Evolutionary conservation across 2,329 filamentous ascomycete genomes (phyloP), one percentile per base, ranked within the genome.

Genomic region (Tolypocladium guangdongense): DNA sequence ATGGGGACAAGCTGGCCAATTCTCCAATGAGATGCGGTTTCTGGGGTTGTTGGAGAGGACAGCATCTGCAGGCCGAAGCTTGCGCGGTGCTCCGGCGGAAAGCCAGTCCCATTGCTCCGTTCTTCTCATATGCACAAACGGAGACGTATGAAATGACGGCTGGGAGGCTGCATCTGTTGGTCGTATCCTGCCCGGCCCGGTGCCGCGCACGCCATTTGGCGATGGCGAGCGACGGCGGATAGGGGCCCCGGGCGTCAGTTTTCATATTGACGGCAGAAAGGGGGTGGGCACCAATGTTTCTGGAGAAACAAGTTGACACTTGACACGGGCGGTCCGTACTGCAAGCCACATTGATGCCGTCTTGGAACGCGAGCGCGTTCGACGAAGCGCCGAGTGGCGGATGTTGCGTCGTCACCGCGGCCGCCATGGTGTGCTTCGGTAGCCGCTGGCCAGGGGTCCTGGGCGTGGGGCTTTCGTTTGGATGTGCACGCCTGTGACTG

Each of bases 301-400:
- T 30, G 27, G 27, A 32, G 43, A 32, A 32, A 32, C 24, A 46
- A 8, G 2, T 7, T 6, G 7, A 11, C 24, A 30, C 27, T 46
- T 32, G 24, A 32, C 11, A 12, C 16, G 43, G 27, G 24, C 12
- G 32, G 11, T 8, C 11, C 30, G 30, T 32, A 32, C 30, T 10
- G 10, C 24, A 16, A 30, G 18, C 18, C 22, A 11, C 32, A 10
- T 16, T 20, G 27, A 32, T 37, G 45, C 14, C 43, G 39, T 51
- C 49, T 49, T 41, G 52, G 50, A 54, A 51, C 51, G 37, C 32
- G 27, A 16, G 18, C 35, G 18, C 35, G 54, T 56, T 56, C 30
- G 52, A 56, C 41, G 49, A 56, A 56, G 54, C 54, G 54, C 54
- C 54, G 45, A 18, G 49, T 5, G 45, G 52, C 22, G 37, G 35